A percentile compares a stretch with the other conserved stretches of the same genome.
These are phyloP conservation scores for Trametes cubensis DNA, from an alignment of 768 basidiomycete genomes.

Conservation along the genomic window DNA sequence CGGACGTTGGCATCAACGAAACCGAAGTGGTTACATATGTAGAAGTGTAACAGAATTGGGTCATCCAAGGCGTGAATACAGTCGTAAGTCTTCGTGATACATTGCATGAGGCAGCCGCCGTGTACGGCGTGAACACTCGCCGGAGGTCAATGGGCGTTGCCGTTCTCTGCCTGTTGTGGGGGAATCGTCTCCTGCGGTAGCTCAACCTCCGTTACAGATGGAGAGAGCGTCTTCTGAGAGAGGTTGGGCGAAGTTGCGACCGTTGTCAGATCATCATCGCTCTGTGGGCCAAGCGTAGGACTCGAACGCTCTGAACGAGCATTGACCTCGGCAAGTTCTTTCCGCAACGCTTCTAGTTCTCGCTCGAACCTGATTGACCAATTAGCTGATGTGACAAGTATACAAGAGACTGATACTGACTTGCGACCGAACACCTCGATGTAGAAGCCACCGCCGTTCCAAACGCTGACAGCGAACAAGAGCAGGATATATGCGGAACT, in stretches of 20 bases:
- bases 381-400: conserved; percentile 8
- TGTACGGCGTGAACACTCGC: neutral
- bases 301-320: conserved; percentile 58
- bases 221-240: conserved; percentile 32
- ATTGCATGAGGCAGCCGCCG: neutral
- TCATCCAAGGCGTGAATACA: conserved; percentile 8
- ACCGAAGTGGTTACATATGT: conserved; percentile 2
- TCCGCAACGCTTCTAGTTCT: conserved; percentile 86
- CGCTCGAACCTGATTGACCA: conserved; percentile 74
- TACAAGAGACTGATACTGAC: conserved; percentile 50
- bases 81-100: conserved; percentile 17
- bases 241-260: conserved; percentile 40
- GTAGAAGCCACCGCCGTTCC: conserved; percentile 96
- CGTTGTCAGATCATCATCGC: conserved; percentile 48
- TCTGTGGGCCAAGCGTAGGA: conserved; percentile 42
- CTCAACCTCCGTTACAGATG: conserved; percentile 26
- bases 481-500: conserved; percentile 76
- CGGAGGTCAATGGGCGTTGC: neutral
- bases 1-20: neutral
- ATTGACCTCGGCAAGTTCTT: conserved; percentile 78
- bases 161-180: conserved; percentile 3
- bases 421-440: conserved; percentile 97
- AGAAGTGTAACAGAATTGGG: neutral
- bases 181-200: conserved; percentile 21
- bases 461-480: conserved; percentile 86